These are phyloP conservation scores for Coleophoma crateriformis DNA, from an alignment of 2,329 filamentous ascomycete genomes.

Conservation along the genomic window DNA sequence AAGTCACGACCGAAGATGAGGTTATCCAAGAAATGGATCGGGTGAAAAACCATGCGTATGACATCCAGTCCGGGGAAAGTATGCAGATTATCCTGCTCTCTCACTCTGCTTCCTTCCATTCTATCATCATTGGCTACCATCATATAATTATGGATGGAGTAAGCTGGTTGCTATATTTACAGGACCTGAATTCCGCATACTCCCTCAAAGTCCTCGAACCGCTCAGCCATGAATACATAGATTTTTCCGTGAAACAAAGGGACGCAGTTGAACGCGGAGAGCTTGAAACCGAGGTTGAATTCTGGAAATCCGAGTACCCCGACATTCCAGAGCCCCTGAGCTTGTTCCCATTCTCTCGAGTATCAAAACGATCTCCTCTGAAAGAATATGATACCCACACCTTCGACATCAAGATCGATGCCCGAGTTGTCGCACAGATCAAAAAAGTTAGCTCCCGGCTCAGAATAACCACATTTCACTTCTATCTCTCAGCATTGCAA, in stretches of 20 bases:
- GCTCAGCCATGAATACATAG: not conserved
- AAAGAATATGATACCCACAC: not conserved
- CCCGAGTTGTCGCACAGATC: not conserved
- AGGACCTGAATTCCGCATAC: not conserved
- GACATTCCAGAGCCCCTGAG: not conserved
- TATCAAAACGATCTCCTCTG: not conserved
- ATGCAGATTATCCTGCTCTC: conserved; percentile 29
- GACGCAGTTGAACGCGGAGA: not conserved
- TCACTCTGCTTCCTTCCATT: conserved; percentile 25
- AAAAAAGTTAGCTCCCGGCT: not conserved
- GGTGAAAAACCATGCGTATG: conserved; percentile 26
- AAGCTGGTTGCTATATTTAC: conserved; percentile 18
- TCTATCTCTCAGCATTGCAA: conserved; percentile 35
- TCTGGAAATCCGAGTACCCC: not conserved
- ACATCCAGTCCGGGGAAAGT: conserved; percentile 30
- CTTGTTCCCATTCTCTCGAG: not conserved
- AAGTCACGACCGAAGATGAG: not conserved
- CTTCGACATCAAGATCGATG: not conserved
- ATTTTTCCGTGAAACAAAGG: not conserved
- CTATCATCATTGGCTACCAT: conserved; percentile 36
- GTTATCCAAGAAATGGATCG: conserved; percentile 3
- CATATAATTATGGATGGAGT: conserved; percentile 44
- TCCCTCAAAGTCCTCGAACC: not conserved
- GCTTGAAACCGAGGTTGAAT: not conserved
- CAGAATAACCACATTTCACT: conserved; percentile 25